Evolutionary conservation across 805 yeast species (phyloP).

Genomic region (Candida coquimbonensis): DNA sequence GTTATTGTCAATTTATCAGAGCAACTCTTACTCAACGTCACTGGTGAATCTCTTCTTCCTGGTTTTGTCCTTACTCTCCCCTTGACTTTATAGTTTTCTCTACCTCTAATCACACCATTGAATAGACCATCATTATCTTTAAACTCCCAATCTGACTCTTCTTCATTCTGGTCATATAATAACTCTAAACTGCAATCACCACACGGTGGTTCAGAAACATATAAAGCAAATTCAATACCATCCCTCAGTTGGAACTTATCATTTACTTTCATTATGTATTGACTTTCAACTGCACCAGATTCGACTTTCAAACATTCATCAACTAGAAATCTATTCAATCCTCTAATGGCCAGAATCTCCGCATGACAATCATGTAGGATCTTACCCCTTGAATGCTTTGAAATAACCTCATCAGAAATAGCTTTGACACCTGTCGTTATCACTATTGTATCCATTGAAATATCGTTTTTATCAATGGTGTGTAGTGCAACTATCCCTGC

Average conservation of each 20-base stretch:
- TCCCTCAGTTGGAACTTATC: constrained; percentile 27
- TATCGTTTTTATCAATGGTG: constrained; percentile 5
- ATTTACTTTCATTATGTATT: constrained; percentile 1
- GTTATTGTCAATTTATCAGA: constrained; percentile 71
- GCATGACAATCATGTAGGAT: constrained; percentile 89
- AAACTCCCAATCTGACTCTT: constrained; percentile 17
- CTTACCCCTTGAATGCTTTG: constrained; percentile 40
- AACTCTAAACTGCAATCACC: constrained; percentile 77
- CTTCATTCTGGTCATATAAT: constrained; percentile 20
- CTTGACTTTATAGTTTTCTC: constrained; percentile 44
- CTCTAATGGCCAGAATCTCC: constrained; percentile 67
- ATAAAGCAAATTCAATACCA: constrained; percentile 45
- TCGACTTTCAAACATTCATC: constrained; percentile 11
- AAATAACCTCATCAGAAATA: constrained; percentile 45
- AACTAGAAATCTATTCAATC: constrained; percentile 42
- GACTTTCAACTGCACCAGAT: constrained; percentile 7
- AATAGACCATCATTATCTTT: constrained; percentile 8
- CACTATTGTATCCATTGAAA: constrained; percentile 32
- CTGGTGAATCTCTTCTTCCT: constrained; percentile 73
- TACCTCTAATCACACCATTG: constrained; percentile 45
- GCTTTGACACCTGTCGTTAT: constrained; percentile 83
- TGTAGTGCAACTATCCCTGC: constrained; percentile 57
- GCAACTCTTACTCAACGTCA: constrained; percentile 77
- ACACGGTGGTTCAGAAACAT: constrained; percentile 76
- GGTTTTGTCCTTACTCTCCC: constrained; percentile 89